Evolutionary conservation across 2,329 filamentous ascomycete genomes (phyloP), one percentile per base, ranked within the genome.

Genomic region (Penicillium occitanis): DNA sequence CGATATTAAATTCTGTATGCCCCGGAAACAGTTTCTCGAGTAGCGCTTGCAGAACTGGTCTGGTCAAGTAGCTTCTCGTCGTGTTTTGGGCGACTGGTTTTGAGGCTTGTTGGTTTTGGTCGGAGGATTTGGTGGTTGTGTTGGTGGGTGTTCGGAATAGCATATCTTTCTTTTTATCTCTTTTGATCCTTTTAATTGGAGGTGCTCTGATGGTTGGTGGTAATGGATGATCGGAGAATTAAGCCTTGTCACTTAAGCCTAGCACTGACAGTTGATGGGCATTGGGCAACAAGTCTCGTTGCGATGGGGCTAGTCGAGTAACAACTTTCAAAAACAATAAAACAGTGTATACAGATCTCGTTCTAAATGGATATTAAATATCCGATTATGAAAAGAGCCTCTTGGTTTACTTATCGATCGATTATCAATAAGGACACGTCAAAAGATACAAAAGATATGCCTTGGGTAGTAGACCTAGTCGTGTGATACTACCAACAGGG

Each of bases 21-120:
- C 40, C 51, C 1, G 71, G 70, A 33, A 73, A 73, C 14, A 70
- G 66, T 14, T 61, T 37, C 37, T 71, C 68, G 14, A 73, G 67
- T 6, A 70, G 61, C 5, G 51, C 63, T 46, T 72, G 70, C 1
- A 73, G 68, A n/a, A 37, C 67, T 19, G 61, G 28, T 46, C 65
- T 67, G 22, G 53, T 63, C 28, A 73, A 58, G 53, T 72, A 72
- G 37, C 60, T 64, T 8, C 33, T 51, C 5, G 66, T n/a, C 3
- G 65, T 67, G 44, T 68, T 67, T 46, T 72, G 71, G 28, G 66
- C 50, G 25, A 66, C 61, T 10, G 25, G 22, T 46, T 60, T 57
- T 10, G 53, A 19, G 51, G 51, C 10, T 57, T 19, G 57, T 46
- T 40, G 33, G 4, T 33, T 25, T 13, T 30, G 22, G 51, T 60